phyloP scores from a whole-genome alignment of 1,139 yeast genomes.

The Diutina pseudorugosa region DNA sequence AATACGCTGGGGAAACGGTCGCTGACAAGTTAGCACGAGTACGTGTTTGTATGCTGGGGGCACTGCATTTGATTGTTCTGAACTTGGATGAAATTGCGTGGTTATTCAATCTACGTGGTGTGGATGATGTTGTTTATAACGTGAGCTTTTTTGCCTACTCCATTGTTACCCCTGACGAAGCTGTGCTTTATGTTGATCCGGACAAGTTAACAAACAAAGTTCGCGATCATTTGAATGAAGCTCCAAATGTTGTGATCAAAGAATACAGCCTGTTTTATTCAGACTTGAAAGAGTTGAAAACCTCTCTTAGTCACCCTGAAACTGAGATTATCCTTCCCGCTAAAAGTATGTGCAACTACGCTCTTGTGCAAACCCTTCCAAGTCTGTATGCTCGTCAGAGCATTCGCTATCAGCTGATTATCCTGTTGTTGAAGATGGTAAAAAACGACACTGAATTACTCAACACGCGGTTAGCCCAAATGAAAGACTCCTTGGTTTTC shows the following conservation, averaged over 20 bases:
- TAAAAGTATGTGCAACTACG: constrained; percentile 20
- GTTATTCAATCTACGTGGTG: constrained; percentile 38
- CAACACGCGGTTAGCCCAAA: constrained; percentile 30
- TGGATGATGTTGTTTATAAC: constrained; percentile 30
- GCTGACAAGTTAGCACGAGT: constrained; percentile 20
- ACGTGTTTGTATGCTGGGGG: constrained; percentile 15
- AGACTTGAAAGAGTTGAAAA: constrained; percentile 16
- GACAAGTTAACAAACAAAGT: constrained; percentile 16
- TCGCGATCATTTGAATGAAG: constrained; percentile 14
- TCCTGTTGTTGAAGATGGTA: constrained; percentile 23
- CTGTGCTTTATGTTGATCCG: constrained; percentile 26
- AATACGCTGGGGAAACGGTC: constrained; percentile 34
- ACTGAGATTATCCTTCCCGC: constrained; percentile 21
- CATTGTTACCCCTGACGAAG: constrained; percentile 19
- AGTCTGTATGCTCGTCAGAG: constrained; percentile 16
- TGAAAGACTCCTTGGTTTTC: constrained; percentile 31
- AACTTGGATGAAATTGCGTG: constrained; percentile 45
- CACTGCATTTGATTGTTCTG: constrained; percentile 24
- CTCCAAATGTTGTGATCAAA: constrained; percentile 19
- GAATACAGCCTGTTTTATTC: constrained; percentile 19
- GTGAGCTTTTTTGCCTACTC: constrained; percentile 41
- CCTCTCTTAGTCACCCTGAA: constrained; percentile 11
- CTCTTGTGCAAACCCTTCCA: constrained; percentile 21
- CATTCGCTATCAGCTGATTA: constrained; percentile 18
- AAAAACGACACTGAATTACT: constrained; percentile 27